Base-by-base conservation (phyloP, 441 rosid species). In the Melastoma candidum region DNA sequence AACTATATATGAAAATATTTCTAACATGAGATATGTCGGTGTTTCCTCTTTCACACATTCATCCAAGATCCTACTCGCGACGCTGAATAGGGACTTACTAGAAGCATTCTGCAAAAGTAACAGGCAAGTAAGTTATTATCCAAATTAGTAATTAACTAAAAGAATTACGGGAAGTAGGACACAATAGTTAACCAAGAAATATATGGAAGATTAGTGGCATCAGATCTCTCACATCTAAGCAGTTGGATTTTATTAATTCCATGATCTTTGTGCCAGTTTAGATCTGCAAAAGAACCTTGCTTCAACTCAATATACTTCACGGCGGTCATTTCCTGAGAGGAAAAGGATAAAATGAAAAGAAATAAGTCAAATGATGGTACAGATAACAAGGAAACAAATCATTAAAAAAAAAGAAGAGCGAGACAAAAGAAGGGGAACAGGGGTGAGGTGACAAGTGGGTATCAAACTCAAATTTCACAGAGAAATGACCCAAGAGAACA, bases 11-110 rank as follows among this genome's bases (percentile, higher is more conserved):
- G 62, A 59, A 62, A 59, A 74, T 48, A 41, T 59, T 60, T 26
- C 97, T 62, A 78, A 94, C 97, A 66, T 85, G 78, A 70, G 83
- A 77, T 46, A 84, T 57, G 44, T 79, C 83, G 53, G 85, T 88
- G 63, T 76, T 81, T 71, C 78, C 82, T 65, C 75, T 79, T 69
- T 76, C 86, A 49, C 57, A 67, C 77, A 76, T 65, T 81, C 97
- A 64, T 84, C 95, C 69, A 90, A 69, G 66, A 87, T 80, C 72
- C 58, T 71, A 48, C 75, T 79, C 67, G 77, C 71, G 50, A 76
- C 68, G 69, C 69, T 74, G 72, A 87, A 90, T 63, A 94, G 79
- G 54, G 77, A 73, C 63, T 74, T 81, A 57, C 85, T 85, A 13
- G 97, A 75, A 54, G 82, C 79, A 66, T 75, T 81, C 97, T 87